Conservation (phyloP, 495 filamentous ascomycete genomes). For the Penicillium turbatum region DNA sequence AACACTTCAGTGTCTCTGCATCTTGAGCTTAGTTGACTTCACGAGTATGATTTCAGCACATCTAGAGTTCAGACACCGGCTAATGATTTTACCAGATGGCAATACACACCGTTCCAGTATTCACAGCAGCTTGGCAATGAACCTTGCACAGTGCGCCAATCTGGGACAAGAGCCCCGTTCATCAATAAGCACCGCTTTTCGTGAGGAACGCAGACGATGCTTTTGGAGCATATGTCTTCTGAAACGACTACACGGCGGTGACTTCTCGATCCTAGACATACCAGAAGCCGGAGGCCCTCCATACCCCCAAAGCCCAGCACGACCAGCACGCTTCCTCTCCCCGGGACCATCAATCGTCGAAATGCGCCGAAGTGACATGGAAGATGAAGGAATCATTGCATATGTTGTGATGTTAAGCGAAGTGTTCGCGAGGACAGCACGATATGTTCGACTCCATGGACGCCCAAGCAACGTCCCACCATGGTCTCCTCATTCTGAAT, state of each 20-base stretch:
- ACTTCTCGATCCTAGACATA: constrained; percentile 38
- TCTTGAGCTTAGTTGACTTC: constrained; percentile 46
- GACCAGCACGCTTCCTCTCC: constrained; percentile 24
- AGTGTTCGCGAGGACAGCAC: constrained; percentile 40
- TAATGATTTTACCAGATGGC: constrained; percentile 30
- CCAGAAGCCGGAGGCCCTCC: constrained; percentile 34
- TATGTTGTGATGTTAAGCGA: constrained; percentile 46
- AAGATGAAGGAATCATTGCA: constrained; percentile 45
- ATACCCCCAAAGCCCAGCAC: constrained; percentile 29
- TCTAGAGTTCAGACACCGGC: neutral
- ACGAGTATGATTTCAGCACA: constrained; percentile 29
- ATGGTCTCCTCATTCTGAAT: constrained; percentile 49
- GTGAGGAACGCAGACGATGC: constrained; percentile 44
- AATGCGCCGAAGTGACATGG: constrained; percentile 23
- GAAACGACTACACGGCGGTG: constrained; percentile 43
- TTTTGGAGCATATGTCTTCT: constrained; percentile 49
- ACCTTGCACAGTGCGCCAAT: constrained; percentile 42
- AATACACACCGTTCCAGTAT: constrained; percentile 47
- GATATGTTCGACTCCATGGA: constrained; percentile 44
- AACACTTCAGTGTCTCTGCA: constrained; percentile 44
- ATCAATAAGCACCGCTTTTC: constrained; percentile 14
- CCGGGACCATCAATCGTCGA: constrained; percentile 18
- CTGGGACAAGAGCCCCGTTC: constrained; percentile 32
- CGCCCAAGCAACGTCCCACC: constrained; percentile 42
- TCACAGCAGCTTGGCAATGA: constrained; percentile 46